Evolutionary conservation across 1,284 basidiomycete genomes (phyloP).

Genomic region (Thecaphora thlaspeos): DNA sequence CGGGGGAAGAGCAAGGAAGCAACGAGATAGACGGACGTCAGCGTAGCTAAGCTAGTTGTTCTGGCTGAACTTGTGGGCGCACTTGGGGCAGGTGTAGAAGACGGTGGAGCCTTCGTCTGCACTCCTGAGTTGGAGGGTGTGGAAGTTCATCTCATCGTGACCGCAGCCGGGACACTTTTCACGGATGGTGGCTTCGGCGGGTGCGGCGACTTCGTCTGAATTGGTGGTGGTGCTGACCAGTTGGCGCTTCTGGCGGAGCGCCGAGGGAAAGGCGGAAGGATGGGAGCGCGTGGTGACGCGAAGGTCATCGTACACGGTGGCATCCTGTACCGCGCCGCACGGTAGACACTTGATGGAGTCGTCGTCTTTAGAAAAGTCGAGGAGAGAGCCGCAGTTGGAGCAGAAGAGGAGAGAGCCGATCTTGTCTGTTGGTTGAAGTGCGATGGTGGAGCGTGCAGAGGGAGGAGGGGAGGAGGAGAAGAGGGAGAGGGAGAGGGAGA

Average conservation of each 20-base stretch:
- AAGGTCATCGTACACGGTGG: slow-evolving; percentile 85
- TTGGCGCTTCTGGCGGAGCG: slow-evolving; percentile 81
- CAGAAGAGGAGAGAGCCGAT: slow-evolving; percentile 90
- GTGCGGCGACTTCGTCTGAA: slow-evolving; percentile 22
- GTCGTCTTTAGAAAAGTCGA: slow-evolving; percentile 79
- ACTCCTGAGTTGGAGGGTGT: slow-evolving; percentile 60
- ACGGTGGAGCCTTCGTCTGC: slow-evolving; percentile 60
- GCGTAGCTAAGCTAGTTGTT: slow-evolving; percentile 26
- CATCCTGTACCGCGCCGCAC: slow-evolving; percentile 78
- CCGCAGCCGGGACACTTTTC: slow-evolving; percentile 92
- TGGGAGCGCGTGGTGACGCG: slow-evolving; percentile 86
- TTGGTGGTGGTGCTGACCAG: slow-evolving; percentile 65
- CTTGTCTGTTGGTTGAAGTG: slow-evolving; percentile 43
- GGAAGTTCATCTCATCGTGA: slow-evolving; percentile 59
- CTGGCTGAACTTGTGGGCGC: slow-evolving; percentile 57
- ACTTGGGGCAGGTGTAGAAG: slow-evolving; percentile 58
- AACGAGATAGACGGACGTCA: slow-evolving; percentile 2
- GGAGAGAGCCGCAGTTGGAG: slow-evolving; percentile 82
- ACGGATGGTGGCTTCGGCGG: slow-evolving; percentile 67
- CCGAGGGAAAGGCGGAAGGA: slow-evolving; percentile 89
- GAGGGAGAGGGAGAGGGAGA: too few relatives aligned
- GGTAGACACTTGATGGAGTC: slow-evolving; percentile 79
- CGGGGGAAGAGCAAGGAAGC: not conserved
- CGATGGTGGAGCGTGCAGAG: too few relatives aligned
- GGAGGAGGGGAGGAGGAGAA: too few relatives aligned